Base-by-base conservation (phyloP, 2,329 filamentous ascomycete species). In the Berkeleyomyces rouxiae region DNA sequence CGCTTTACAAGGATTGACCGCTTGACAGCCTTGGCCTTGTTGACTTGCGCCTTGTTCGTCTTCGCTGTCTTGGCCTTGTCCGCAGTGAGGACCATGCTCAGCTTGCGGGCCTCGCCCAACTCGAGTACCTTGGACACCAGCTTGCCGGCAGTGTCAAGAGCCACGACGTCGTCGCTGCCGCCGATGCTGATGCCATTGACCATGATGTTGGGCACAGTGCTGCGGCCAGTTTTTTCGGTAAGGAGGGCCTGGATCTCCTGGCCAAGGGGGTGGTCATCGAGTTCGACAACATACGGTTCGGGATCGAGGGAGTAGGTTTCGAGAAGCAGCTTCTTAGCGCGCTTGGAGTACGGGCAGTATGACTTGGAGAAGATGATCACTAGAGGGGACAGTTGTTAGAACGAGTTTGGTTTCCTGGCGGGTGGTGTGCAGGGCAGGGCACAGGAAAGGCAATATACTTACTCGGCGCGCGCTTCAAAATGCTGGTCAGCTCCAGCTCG, bases 341-440 rank as follows among this genome's bases (percentile, higher is more conserved):
- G 84, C 71, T 84, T 86, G 60, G 90, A 96, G 75, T 82, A 86
- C 0, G 87, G 90, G 73, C 93, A 99, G 75, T 92, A 96, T 1
- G 87, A 83, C 74, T 99, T 97, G 67, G 90, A 96, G 76, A 97
- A 97, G 69, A 99, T 89, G 71, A 96, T 88, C 65, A 97, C 90
- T 93, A 67, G 37, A 10, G 39, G 11, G 9, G 33, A 42, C 16
- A 31, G 44, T 40, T 39, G 7, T 36, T 58, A 67, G 61, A 61
- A 47, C 36, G 46, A 36, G 13, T 37, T 7, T 13, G 2, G 5
- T 55, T 31, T 43, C 43, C 11, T 46, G 3, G 13, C 43, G 5
- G 11, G 3, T 3, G 43, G 13, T 4, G 16, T 58, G 40, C 51
- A 13, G 9, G 43, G n/a, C 16, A 37, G 49, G 31, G 13, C 23